Conservation (phyloP, 164 flowering plant genomes). For the grape (Vitis vinifera) region ASM3070453v1 NC_081805.1:7744001-7744500, state of each 20-base stretch:
- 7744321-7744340: too few species aligned
- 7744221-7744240: conserved; percentile 65
- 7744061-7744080: neutral
- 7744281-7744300: too few species aligned
- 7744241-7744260: neutral
- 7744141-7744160: conserved; percentile 99
- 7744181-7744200: conserved; percentile 73
- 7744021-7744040: neutral
- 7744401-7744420: too few species aligned
- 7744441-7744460: too few species aligned
- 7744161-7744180: conserved; percentile 88
- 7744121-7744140: conserved; percentile 96
- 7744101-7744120: conserved; percentile 98
- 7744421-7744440: too few species aligned
- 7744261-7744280: neutral
- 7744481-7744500: too few species aligned
- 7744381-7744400: too few species aligned
- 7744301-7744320: too few species aligned
- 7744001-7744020: neutral
- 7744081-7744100: conserved; percentile 78
- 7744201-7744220: conserved; percentile 90
- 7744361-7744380: too few species aligned
- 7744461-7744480: too few species aligned
- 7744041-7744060: neutral
- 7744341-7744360: too few species aligned